phyloP scores from a whole-genome alignment of 78 protist species.

The Cavenderia fasciculata region DNA sequence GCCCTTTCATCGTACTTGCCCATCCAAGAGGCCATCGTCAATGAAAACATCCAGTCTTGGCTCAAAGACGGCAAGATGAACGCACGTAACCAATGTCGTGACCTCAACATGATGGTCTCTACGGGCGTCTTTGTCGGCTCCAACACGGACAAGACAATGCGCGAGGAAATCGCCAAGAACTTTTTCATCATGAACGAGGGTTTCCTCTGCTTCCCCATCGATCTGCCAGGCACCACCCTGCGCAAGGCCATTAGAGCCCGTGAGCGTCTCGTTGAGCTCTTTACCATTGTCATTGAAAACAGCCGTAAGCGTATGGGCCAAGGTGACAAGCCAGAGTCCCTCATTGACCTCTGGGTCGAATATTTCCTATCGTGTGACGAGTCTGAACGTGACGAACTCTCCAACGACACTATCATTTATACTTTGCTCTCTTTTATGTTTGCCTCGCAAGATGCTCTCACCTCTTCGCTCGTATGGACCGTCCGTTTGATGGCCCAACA shows the following conservation, averaged over 20 bases:
- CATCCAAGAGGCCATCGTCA: conserved; percentile 60
- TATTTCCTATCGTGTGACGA: conserved; percentile 50
- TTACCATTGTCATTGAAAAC: conserved; percentile 29
- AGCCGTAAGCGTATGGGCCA: conserved; percentile 34
- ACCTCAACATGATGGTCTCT: conserved; percentile 74
- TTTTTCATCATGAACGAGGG: conserved; percentile 81
- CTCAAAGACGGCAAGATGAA: conserved; percentile 25
- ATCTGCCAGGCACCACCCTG: conserved; percentile 79
- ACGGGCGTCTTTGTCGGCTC: conserved; percentile 83
- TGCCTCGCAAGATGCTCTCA: conserved; percentile 87
- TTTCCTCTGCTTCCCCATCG: conserved; percentile 75
- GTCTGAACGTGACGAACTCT: conserved; percentile 44
- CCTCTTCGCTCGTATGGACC: conserved; percentile 81
- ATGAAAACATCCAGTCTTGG: conserved; percentile 65
- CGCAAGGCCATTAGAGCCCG: conserved; percentile 71
- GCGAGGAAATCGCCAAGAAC: conserved; percentile 55
- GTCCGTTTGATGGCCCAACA: conserved; percentile 71
- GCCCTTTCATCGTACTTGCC: conserved; percentile 80
- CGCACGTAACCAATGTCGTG: conserved; percentile 63
- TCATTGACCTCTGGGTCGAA: conserved; percentile 69
- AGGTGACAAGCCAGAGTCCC: conserved; percentile 58
- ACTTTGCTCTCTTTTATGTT: conserved; percentile 78
- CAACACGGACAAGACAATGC: conserved; percentile 11
- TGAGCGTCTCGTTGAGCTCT: conserved; percentile 36
- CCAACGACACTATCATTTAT: conserved; percentile 25